These are phyloP conservation scores for Hypoxylon sp. DNA, from an alignment of 2,329 filamentous ascomycete genomes.

Conservation along the genomic window DNA sequence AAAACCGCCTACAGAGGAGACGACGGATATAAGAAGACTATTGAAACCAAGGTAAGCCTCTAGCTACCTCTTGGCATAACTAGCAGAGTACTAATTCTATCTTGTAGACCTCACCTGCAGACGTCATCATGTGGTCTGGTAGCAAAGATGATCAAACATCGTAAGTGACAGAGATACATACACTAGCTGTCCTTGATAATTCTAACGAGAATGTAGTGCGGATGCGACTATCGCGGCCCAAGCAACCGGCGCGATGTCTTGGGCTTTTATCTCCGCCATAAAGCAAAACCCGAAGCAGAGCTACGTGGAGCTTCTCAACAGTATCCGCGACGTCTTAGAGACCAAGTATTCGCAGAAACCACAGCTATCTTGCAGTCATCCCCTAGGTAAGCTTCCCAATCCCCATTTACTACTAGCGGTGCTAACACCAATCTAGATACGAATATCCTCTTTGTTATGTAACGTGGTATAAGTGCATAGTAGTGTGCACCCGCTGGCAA, in stretches of 20 bases:
- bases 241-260: conserved; percentile 97
- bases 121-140: conserved; percentile 97
- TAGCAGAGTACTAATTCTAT: not conserved
- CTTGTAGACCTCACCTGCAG: conserved; percentile 80
- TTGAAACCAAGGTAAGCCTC: conserved; percentile 73
- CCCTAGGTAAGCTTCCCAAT: conserved; percentile 75
- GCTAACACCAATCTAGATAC: conserved; percentile 59
- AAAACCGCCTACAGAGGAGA: conserved; percentile 88
- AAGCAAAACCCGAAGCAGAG: conserved; percentile 98
- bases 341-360: conserved; percentile 93
- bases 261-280: conserved; percentile 91
- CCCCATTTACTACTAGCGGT: conserved; percentile 13
- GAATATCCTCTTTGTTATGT: conserved; percentile 70
- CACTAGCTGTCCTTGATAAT: conserved; percentile 9
- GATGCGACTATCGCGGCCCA: conserved; percentile 91
- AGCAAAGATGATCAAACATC: conserved; percentile 97
- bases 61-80: not conserved
- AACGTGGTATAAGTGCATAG: too few relatives aligned
- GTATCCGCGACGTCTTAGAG: conserved; percentile 89
- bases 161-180: conserved; percentile 71
- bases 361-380: conserved; percentile 96
- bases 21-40: conserved; percentile 79
- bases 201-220: conserved; percentile 62
- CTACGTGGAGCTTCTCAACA: conserved; percentile 96
- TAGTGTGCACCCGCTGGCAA: too few relatives aligned